Conservation (phyloP, 331 rosid genomes). For the Prunus yedoensis region DNA sequence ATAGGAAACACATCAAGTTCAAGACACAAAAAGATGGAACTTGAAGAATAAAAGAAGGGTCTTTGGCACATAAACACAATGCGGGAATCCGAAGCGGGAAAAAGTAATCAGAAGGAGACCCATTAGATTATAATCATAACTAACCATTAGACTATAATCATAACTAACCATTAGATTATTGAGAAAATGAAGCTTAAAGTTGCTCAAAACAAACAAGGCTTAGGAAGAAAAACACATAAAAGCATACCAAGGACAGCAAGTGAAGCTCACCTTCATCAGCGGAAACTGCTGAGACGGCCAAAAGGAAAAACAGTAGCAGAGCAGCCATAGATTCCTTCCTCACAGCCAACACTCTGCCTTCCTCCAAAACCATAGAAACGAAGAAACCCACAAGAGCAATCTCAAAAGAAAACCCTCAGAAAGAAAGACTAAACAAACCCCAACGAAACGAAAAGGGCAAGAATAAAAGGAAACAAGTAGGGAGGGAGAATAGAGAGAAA, state of each 20-base stretch:
- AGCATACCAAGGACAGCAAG: background rate
- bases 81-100: background rate
- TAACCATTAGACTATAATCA: background rate
- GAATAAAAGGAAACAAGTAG: background rate
- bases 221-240: background rate
- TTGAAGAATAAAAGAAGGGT: background rate
- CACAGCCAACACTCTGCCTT: background rate
- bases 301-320: slow-evolving; percentile 35
- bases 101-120: background rate
- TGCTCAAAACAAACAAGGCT: background rate
- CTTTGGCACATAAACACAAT: slow-evolving; percentile 3
- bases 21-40: slow-evolving; percentile 7
- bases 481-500: slow-evolving; percentile 31
- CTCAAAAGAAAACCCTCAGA: slow-evolving; percentile 6
- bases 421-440: slow-evolving; percentile 7
- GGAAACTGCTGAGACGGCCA: slow-evolving; percentile 36
- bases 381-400: background rate
- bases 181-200: slow-evolving; percentile 6
- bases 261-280: slow-evolving; percentile 37
- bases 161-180: background rate
- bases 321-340: slow-evolving; percentile 42
- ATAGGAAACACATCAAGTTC: slow-evolving; percentile 16
- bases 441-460: slow-evolving; percentile 9
- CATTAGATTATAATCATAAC: background rate
- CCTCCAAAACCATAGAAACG: slow-evolving; percentile 12